Base-by-base conservation (phyloP, 345 rosid genomes). In the Salix koriyanagi region DNA sequence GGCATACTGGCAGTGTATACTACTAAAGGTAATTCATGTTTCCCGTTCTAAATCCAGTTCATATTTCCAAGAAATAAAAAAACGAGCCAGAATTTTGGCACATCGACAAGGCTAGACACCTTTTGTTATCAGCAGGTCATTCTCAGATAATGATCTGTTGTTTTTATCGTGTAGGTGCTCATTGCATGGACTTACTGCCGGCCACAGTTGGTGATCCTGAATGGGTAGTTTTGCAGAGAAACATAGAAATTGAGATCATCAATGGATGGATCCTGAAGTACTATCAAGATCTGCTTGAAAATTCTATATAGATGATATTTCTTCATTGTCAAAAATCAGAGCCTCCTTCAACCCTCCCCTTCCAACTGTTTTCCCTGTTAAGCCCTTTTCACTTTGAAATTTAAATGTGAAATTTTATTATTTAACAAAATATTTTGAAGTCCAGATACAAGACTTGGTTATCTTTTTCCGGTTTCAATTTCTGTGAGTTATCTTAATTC, bases 141-240 rank as follows among this genome's bases (percentile, higher is more conserved):
- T 64, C 32, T 64, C 67, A 9, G 67, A 46, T 64, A 12, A 12
- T 28, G 30, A 13, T 64, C 28, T 2, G 16, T 13, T 44, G 10
- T 1, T 26, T 46, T 10, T 50, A 14, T 61, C 50, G 54, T 50
- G 42, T 56, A 81, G 81, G 81, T 8, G 68, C 84, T 6, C 84
- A 81, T 70, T 81, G 84, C 79, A 6, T 77, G 74, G 84, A 81
- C 50, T 11, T 81, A 74, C 4, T 69, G 50, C 25, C 52, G 0
- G 18, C 67, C 25, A 69, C 12, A 7, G 19, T 39, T 23, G 41
- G 54, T 36, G 84, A 81, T 46, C 84, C 84, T 6, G 61, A 74
- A 0, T 81, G 84, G 76, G 23, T 81, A 39, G 75, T 32, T 1
- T 1, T 13, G 37, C 79, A 70, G 64, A 42, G 76, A 37, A 66